Base-by-base conservation (phyloP, 495 filamentous ascomycete species). In the Letharia columbiana region DNA sequence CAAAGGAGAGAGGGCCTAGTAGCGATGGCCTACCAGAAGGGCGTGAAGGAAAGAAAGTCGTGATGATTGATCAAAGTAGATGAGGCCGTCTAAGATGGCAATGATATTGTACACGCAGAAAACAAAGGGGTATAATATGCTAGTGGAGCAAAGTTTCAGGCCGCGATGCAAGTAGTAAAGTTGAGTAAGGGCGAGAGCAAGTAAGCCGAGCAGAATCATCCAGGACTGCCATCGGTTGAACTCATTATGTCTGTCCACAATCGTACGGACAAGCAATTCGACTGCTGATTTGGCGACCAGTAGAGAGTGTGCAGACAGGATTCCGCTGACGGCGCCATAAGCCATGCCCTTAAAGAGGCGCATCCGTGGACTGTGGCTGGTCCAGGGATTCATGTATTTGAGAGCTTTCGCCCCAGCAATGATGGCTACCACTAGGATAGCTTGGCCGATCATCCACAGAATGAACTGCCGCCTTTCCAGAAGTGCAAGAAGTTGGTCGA, bases 41-140 rank as follows among this genome's bases (percentile, higher is more conserved):
- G 90, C 93, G 69, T 90, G 88, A 23, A 93, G 77, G 2, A 85
- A 78, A 23, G 85, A 81, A 52, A 99, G 84, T 62, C 90, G 84
- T 42, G 89, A 87, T 40, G 88, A 87, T 77, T 99, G 95, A 59
- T 85, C 83, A 79, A 98, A 99, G 76, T 99, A 99, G 62, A 99
- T 94, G 62, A 99, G 80, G 23, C 94, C 94, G 77, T 99, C 95
- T 67, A 98, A 79, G 69, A 98, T 99, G 66, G 94, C 95, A 68
- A 96, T 93, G 70, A 99, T 96, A 81, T 99, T 99, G 80, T 98
- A 99, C 68, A 97, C 87, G 84, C 94, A 99, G 77, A 99, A 99
- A 45, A 97, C 91, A 71, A 98, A 89, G 9, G 94, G 94, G 78
- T 99, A 99, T 70, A 99, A 84, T 61, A 99, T 86, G 76, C 91